A percentile compares a stretch with the other conserved stretches of the same genome.
Conservation (phyloP, 202 grass and related monocot species). For the Dendrocalamus latiflorus region DNA sequence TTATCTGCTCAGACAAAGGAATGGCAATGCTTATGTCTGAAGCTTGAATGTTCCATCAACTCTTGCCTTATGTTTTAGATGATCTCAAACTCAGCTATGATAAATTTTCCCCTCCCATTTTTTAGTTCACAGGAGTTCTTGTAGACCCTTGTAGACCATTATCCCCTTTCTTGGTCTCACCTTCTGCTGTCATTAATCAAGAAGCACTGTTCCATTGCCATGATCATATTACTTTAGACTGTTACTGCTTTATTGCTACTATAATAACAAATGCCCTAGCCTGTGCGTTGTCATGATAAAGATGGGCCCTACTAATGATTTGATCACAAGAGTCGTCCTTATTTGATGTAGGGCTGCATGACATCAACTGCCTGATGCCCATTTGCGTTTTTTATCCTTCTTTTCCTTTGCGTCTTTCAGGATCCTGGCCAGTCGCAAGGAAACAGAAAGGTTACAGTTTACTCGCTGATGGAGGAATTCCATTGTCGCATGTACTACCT, state of each 20-base stretch:
- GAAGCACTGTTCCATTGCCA: conserved; percentile 18
- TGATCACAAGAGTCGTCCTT: conserved; percentile 37
- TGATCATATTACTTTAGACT: not conserved
- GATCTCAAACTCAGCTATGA: too few species aligned
- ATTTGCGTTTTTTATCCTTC: not conserved
- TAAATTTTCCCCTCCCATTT: too few species aligned
- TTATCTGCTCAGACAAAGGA: too few species aligned
- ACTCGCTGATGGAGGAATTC: not conserved
- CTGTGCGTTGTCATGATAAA: conserved; percentile 27
- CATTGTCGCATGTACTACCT: not conserved
- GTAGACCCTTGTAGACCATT: too few species aligned
- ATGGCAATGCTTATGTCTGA: too few species aligned
- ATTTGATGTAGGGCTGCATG: conserved; percentile 25
- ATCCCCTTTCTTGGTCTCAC: too few species aligned
- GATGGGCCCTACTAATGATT: conserved; percentile 47
- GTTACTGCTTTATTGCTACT: conserved; percentile 15
- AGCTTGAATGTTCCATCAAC: too few species aligned
- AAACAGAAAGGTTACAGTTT: conserved; percentile 16
- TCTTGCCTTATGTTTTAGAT: too few species aligned
- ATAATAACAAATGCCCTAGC: conserved; percentile 20
- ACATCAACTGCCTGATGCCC: conserved; percentile 8
- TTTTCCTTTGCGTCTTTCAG: conserved; percentile 15
- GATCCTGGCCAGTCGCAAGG: not conserved
- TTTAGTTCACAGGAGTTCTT: too few species aligned
- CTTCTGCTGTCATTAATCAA: too few species aligned